phyloP scores from a whole-genome alignment of 331 rosid genomes.

The Phaseolus coccineus region DNA sequence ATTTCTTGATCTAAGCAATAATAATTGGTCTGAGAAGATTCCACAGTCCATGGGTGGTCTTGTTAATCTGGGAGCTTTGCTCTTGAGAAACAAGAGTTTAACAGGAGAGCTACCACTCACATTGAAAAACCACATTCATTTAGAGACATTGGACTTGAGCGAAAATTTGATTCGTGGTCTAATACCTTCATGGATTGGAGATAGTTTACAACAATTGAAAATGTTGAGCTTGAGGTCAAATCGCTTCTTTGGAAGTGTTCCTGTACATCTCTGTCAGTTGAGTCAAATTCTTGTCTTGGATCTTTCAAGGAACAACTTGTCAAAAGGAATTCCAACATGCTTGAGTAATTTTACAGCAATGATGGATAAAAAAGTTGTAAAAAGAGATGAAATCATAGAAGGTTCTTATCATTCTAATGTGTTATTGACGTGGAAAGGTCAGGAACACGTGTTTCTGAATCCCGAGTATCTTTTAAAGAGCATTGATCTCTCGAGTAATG shows the following conservation, averaged over 20 bases:
- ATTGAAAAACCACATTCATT: background rate
- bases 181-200: conserved; percentile 33
- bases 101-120: background rate
- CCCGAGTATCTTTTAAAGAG: background rate
- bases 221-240: background rate
- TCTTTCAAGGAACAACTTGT: background rate
- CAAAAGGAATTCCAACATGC: conserved; percentile 1
- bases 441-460: background rate
- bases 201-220: background rate
- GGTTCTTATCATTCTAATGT: background rate
- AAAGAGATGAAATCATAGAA: too few relatives aligned
- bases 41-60: background rate
- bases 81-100: background rate
- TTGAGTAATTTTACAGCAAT: background rate
- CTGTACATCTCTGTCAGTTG: background rate
- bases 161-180: background rate
- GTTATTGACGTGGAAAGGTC: conserved; percentile 5
- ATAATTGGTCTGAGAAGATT: background rate
- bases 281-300: background rate
- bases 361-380: background rate
- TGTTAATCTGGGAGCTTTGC: background rate
- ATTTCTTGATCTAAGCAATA: background rate
- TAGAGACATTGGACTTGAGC: background rate
- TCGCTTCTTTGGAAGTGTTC: background rate
- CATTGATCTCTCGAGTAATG: background rate